Base-by-base conservation (phyloP, 2,329 filamentous ascomycete genomes). In the Fusarium sp. region DNA sequence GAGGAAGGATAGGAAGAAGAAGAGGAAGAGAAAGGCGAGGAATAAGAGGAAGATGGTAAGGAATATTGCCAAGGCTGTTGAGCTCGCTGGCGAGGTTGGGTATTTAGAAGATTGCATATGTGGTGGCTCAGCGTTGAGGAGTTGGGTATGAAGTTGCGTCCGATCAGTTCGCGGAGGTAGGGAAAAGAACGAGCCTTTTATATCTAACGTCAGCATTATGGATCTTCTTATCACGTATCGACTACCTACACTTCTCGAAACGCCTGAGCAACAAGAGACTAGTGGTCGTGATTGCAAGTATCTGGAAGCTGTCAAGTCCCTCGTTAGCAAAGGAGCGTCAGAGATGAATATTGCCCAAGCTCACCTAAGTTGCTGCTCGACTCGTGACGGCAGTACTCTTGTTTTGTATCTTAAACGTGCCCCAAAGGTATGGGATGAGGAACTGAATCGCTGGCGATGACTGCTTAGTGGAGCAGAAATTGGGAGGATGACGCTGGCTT, bases 41-140 rank as follows among this genome's bases (percentile, higher is more conserved):
- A 6, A 4, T 9, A n/a, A 38, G 18, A n/a, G 6, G 6, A n/a
- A n/a, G 47, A 0, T 51, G 45, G 9, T 24, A 49, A 2, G 64
- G 18, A 2, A 62, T 14, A 5, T 43, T 30, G 0, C 54, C 43
- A 1, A 63, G 27, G 6, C 51, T 51, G 2, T 57, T 69, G 2
- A 67, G 40, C 43, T 72, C 70, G 3, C 32, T 27, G 3, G 52
- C 8, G 1, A 71, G 46, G 4, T 22, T 27, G 1, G 49, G 29
- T 0, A 63, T 40, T 4, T 69, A 59, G 1, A 34, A n/a, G 1
- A 32, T 46, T 1, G 61, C 34, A 12, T 58, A 49, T 22, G 58
- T 60, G 0, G 57, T 44, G 0, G 50, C 50, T 3, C 6, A n/a
- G 34, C 6, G 34, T n/a, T 6, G 34, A 38, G 34, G 34, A 34